Base-by-base conservation (phyloP, 805 yeast genomes). In the Pichia manshurica region DNA sequence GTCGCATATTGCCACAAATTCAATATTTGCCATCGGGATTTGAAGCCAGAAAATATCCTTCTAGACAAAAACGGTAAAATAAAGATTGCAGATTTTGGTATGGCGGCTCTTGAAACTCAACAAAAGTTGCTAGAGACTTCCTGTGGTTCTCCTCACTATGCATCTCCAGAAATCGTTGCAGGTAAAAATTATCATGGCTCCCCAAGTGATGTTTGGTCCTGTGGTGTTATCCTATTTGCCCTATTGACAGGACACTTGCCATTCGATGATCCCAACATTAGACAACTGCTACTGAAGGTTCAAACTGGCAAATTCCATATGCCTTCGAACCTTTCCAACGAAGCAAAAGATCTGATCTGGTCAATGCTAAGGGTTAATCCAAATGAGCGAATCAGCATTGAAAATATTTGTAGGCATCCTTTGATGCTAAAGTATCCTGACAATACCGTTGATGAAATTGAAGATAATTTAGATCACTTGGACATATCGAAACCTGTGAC, bases 131-230 rank as follows among this genome's bases (percentile, higher is more conserved):
- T 86, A 45, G 88, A 84, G 63, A 86, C 95, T 4, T 80, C 87
- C 15, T 86, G 95, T 69, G 95, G 95, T 4, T 83, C 90, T 20
- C 95, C 95, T 17, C 95, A 86, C 68, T 86, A 86, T 64, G 93
- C 93, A 6, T 86, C 95, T 2, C 95, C 95, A 0, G 95, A 86
- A 65, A 85, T 86, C 53, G 91, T 86, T 17, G 75, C 81, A 57
- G 91, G 93, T 16, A 76, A 77, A 57, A 78, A 79, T 47, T 86
- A 86, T 59, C 89, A 85, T 64, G 95, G 95, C 17, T 82, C 86
- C 28, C 89, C 90, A 32, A 81, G 89, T 51, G 95, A 86, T 67
- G 84, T 86, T 36, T 86, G 95, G 95, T 84, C 91, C 5, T 85
- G 93, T 68, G 95, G 95, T 60, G 86, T 86, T 39, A 84, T 86